Percentiles rank a stretch among this genome's conserved stretches.
phyloP scores from a whole-genome alignment of 2,329 filamentous ascomycete genomes.

The Elsinoe ampelina region DNA sequence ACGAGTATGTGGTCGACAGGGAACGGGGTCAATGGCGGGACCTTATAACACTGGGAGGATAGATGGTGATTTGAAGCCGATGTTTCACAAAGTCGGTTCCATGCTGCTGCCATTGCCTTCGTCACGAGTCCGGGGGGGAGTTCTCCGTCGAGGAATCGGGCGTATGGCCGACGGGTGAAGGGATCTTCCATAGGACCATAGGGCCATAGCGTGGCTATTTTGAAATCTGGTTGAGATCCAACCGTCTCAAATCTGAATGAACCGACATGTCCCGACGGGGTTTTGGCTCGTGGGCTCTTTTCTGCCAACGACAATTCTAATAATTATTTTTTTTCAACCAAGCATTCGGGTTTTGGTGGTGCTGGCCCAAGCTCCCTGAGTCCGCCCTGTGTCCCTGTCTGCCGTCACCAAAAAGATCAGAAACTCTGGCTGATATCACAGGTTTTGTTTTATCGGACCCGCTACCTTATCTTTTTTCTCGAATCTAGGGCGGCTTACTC shows the following conservation, averaged over 20 bases:
- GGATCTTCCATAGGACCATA: too few relatives aligned
- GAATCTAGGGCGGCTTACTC: neutral
- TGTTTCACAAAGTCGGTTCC: too few relatives aligned
- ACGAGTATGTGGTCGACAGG: neutral
- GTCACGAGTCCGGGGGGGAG: too few relatives aligned
- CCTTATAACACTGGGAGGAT: neutral
- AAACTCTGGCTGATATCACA: neutral
- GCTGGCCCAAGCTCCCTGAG: neutral
- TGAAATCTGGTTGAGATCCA: conserved; percentile 2
- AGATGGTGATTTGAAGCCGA: neutral
- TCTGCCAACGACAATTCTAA: too few relatives aligned
- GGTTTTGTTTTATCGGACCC: neutral
- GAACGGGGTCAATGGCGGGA: neutral
- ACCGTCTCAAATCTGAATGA: neutral
- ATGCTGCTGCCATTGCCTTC: too few relatives aligned
- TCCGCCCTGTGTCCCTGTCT: neutral
- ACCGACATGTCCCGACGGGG: conserved; percentile 2
- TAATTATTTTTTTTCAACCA: neutral
- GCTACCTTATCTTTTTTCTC: neutral
- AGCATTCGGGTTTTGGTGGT: neutral
- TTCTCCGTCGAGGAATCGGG: too few relatives aligned
- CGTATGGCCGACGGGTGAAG: too few relatives aligned
- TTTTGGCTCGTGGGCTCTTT: too few relatives aligned
- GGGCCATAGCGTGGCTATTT: neutral
- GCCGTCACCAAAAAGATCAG: neutral